Percentiles rank a stretch among this genome's conserved stretches.
Evolutionary conservation across 1,284 basidiomycete species (phyloP).

Genomic region (Ganoderma multipileum): DNA sequence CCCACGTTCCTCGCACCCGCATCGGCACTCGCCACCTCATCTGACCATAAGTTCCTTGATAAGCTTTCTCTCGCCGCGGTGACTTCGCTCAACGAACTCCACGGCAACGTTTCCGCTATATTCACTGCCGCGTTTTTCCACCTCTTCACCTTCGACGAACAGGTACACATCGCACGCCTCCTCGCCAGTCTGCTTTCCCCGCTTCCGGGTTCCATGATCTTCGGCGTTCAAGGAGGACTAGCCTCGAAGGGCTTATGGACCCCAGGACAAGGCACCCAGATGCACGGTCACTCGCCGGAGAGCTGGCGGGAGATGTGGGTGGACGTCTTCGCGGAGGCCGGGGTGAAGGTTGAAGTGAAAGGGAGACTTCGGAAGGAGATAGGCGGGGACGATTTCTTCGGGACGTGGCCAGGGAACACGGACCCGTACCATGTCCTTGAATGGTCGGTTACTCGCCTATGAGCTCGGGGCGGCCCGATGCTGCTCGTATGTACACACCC

Average conservation of each 20-base stretch:
- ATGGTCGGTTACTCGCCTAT: no score
- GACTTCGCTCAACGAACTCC: slow-evolving; percentile 46
- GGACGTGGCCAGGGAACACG: no score
- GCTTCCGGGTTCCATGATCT: slow-evolving; percentile 41
- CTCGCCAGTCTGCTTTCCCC: slow-evolving; percentile 47
- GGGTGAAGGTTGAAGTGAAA: slow-evolving; percentile 37
- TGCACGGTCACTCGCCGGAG: slow-evolving; percentile 45
- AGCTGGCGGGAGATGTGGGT: slow-evolving; percentile 52
- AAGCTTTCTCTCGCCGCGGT: slow-evolving; percentile 41
- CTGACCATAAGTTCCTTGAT: slow-evolving; percentile 19
- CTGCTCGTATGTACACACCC: no score
- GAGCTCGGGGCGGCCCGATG: no score
- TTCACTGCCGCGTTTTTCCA: slow-evolving; percentile 55
- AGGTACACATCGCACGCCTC: slow-evolving; percentile 44
- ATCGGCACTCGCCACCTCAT: slow-evolving; percentile 36
- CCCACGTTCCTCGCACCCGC: slow-evolving; percentile 36
- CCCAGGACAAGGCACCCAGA: slow-evolving; percentile 26
- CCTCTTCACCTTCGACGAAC: slow-evolving; percentile 50
- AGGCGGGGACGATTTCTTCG: no score
- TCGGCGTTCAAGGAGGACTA: slow-evolving; percentile 37
- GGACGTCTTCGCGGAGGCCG: slow-evolving; percentile 45
- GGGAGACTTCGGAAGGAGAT: slow-evolving; percentile 5
- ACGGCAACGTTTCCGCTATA: slow-evolving; percentile 49
- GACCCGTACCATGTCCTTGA: no score
- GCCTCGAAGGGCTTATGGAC: slow-evolving; percentile 3